Base-by-base conservation (phyloP, 805 yeast species). In the Metschnikowia cubensis region DNA sequence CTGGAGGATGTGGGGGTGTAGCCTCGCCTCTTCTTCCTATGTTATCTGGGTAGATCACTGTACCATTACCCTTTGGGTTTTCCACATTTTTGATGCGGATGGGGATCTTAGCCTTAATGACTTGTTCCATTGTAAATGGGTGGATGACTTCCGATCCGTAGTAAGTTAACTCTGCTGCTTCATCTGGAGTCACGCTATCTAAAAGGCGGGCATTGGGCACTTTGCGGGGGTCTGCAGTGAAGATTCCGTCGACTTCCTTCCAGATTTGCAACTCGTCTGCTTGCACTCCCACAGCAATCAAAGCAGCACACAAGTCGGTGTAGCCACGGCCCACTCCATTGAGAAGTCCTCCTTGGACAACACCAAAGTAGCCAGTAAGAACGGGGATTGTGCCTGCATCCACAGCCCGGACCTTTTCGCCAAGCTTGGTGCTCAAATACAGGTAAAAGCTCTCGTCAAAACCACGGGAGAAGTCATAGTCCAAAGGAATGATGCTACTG, bases 71-170 rank as follows among this genome's bases (percentile, higher is more conserved):
- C n/a, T 65, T 66, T 46, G 98, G 97, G 68, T 92, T 92, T 69
- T 83, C 91, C 48, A 94, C 99, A 68, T 94, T 94, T 69, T 94
- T 94, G 62, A 94, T 94, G 65, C 97, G 82, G 66, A 94, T 94
- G 42, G 99, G 99, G 64, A 94, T 94, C 65, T 85, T 88, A 21
- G 97, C 97, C 59, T 84, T 83, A 60, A 94, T 94, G 50, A 92
- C 99, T 73, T 94, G 99, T 72, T 92, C 98, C 99, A 94, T 94
- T 20, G 99, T 94, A 75, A 94, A 91, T 3, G 99, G 99, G 65
- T 94, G 99, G 60, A 94, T 94, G 57, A 94, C 99, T 71, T 94
- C 99, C 2, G 95, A 85, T 41, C 99, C 99, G 65, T 94, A 94
- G 70, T 94, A 94, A 1, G 99, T 94, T 67, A 94, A 80, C 73